Evolutionary conservation across 148 eudicot genomes (phyloP).

Genomic region (Gaultheria prostrata): DNA sequence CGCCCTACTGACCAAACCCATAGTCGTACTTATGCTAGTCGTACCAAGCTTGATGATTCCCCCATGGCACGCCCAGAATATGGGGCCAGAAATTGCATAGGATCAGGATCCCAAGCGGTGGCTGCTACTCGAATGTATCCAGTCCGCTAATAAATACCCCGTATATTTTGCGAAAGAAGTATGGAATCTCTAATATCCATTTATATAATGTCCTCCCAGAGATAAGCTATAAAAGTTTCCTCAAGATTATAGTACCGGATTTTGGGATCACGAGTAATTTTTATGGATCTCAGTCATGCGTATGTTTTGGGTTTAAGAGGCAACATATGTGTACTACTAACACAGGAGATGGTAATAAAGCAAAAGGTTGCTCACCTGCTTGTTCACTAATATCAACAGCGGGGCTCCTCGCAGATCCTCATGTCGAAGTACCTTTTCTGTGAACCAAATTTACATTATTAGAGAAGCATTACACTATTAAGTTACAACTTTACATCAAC

Average conservation of each 20-base stretch:
- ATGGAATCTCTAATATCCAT: neutral
- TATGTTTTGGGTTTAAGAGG: neutral
- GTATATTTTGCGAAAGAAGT: neutral
- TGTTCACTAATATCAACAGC: slow-evolving; percentile 86
- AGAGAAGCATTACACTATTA: neutral
- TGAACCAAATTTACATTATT: slow-evolving; percentile 13
- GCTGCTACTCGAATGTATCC: too few relatives aligned
- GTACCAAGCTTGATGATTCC: too few relatives aligned
- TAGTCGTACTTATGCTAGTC: too few relatives aligned
- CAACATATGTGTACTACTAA: neutral
- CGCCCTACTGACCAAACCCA: too few relatives aligned
- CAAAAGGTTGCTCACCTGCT: slow-evolving; percentile 57
- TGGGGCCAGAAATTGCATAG: too few relatives aligned
- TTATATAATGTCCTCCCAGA: neutral
- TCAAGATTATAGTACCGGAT: too few relatives aligned
- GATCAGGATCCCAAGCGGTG: too few relatives aligned
- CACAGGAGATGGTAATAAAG: neutral
- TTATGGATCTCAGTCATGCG: neutral
- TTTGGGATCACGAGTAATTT: neutral
- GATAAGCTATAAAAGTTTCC: neutral
- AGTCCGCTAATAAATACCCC: neutral
- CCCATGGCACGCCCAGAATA: too few relatives aligned
- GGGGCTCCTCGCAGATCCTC: slow-evolving; percentile 98
- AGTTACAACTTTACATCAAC: neutral
- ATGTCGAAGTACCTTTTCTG: slow-evolving; percentile 95